Evolutionary conservation across 768 basidiomycete genomes (phyloP).

Genomic region (Mycena metata): DNA sequence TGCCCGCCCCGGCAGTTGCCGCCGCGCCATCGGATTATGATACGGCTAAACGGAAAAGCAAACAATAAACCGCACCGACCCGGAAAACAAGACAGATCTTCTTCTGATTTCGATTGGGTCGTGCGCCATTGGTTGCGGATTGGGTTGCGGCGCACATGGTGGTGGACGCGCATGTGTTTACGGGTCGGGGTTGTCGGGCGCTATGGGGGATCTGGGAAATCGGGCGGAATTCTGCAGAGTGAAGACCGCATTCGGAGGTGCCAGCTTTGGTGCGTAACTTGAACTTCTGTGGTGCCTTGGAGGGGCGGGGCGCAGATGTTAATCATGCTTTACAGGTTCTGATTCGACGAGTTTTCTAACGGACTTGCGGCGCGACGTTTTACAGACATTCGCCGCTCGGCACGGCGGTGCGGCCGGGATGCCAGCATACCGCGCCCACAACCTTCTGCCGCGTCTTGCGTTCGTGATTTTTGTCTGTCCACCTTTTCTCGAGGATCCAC

Average conservation of each 20-base stretch:
- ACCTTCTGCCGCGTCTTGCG: background rate
- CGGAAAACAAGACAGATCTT: background rate
- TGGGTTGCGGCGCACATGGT: slow-evolving; percentile 15
- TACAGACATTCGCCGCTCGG: background rate
- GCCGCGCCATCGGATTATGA: slow-evolving; percentile 8
- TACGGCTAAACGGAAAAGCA: background rate
- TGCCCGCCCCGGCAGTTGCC: background rate
- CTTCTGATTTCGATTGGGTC: background rate
- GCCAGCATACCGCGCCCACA: background rate
- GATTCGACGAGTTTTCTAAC: too few relatives aligned
- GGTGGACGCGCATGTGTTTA: slow-evolving; percentile 16
- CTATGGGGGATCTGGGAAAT: background rate
- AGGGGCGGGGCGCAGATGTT: too few relatives aligned
- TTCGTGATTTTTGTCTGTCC: background rate
- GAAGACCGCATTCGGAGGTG: background rate
- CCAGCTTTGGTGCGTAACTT: background rate
- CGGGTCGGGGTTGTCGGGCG: slow-evolving; percentile 11
- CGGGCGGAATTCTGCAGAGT: background rate
- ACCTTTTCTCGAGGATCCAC: background rate
- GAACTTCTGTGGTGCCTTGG: too few relatives aligned
- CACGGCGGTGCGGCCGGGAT: background rate
- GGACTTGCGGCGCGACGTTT: background rate
- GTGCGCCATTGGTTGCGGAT: background rate
- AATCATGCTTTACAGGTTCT: too few relatives aligned
- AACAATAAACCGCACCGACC: background rate